Evolutionary conservation across 2,329 filamentous ascomycete genomes (phyloP).

Genomic region (Aspergillus fijiensis): DNA sequence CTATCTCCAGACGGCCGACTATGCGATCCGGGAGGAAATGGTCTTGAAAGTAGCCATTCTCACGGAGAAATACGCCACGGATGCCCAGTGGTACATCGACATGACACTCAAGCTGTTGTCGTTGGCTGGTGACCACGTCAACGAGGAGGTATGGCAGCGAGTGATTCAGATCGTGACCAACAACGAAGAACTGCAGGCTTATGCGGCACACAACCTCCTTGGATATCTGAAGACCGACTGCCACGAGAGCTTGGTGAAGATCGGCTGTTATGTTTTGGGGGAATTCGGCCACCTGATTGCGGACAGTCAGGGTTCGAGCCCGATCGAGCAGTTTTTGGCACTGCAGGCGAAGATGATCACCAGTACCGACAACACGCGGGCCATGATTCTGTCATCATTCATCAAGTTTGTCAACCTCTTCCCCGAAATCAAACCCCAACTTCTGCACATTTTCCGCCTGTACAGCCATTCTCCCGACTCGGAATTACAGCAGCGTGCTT

Average conservation of each 20-base stretch:
- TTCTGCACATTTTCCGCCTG: slow-evolving; percentile 82
- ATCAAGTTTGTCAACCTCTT: slow-evolving; percentile 98
- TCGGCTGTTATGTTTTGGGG: slow-evolving; percentile 91
- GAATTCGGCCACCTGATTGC: slow-evolving; percentile 97
- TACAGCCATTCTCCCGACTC: slow-evolving; percentile 95
- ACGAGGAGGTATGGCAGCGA: slow-evolving; percentile 98
- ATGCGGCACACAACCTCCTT: slow-evolving; percentile 89
- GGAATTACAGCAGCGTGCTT: slow-evolving; percentile 92
- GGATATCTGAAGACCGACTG: slow-evolving; percentile 91
- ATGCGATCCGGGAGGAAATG: slow-evolving; percentile 98
- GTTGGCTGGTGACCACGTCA: slow-evolving; percentile 97
- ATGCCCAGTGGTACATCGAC: slow-evolving; percentile 99
- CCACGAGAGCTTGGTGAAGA: slow-evolving; percentile 96
- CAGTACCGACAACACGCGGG: slow-evolving; percentile 84
- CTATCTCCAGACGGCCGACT: slow-evolving; percentile 94
- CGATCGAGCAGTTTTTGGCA: slow-evolving; percentile 94
- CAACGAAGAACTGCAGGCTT: slow-evolving; percentile 96
- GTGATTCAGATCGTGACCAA: slow-evolving; percentile 99
- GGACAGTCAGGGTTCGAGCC: slow-evolving; percentile 86
- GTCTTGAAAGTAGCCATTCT: slow-evolving; percentile 97
- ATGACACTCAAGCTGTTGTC: slow-evolving; percentile 92
- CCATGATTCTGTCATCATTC: slow-evolving; percentile 92
- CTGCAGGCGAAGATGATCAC: slow-evolving; percentile 85
- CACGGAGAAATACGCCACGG: slow-evolving; percentile 97
- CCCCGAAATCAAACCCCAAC: slow-evolving; percentile 94